These are phyloP conservation scores for Metarhizium humberi DNA, from an alignment of 2,329 filamentous ascomycete genomes.

Conservation along the genomic window DNA sequence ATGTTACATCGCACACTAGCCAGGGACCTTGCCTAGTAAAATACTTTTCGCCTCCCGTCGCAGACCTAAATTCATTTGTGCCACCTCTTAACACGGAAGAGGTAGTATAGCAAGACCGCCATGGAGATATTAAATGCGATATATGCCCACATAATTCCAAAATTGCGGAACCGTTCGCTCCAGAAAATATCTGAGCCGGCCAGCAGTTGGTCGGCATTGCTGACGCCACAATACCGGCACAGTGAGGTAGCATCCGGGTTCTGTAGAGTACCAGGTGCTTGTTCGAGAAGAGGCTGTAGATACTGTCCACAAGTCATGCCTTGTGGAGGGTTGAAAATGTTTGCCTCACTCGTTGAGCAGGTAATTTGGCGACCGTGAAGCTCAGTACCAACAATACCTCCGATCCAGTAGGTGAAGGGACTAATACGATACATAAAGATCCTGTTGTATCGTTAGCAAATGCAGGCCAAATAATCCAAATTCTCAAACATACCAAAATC, in stretches of 20 bases:
- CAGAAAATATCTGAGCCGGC: slow-evolving; percentile 37
- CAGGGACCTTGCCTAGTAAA: background rate
- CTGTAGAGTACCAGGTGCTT: slow-evolving; percentile 47
- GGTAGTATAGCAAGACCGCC: slow-evolving; percentile 53
- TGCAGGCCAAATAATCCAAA: background rate
- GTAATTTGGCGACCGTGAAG: slow-evolving; percentile 43
- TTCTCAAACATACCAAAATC: slow-evolving; percentile 46
- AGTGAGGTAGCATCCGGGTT: slow-evolving; percentile 45
- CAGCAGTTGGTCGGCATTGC: slow-evolving; percentile 52
- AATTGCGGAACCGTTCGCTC: slow-evolving; percentile 56
- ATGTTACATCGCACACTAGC: background rate
- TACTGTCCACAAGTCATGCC: slow-evolving; percentile 57
- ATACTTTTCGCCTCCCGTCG: background rate
- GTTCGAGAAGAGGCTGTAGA: slow-evolving; percentile 43
- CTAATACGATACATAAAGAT: slow-evolving; percentile 63
- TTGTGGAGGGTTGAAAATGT: slow-evolving; percentile 53
- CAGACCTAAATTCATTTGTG: slow-evolving; percentile 3
- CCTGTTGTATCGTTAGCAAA: slow-evolving; percentile 17
- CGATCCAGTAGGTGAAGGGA: slow-evolving; percentile 61
- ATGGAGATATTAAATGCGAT: slow-evolving; percentile 53
- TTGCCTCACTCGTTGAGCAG: slow-evolving; percentile 48
- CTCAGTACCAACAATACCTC: slow-evolving; percentile 57
- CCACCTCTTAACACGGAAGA: slow-evolving; percentile 43
- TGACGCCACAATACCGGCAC: slow-evolving; percentile 60
- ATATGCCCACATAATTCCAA: slow-evolving; percentile 59